These are phyloP conservation scores for Hypoxylon trugodes DNA, from an alignment of 495 filamentous ascomycete species.

Conservation along the genomic window DNA sequence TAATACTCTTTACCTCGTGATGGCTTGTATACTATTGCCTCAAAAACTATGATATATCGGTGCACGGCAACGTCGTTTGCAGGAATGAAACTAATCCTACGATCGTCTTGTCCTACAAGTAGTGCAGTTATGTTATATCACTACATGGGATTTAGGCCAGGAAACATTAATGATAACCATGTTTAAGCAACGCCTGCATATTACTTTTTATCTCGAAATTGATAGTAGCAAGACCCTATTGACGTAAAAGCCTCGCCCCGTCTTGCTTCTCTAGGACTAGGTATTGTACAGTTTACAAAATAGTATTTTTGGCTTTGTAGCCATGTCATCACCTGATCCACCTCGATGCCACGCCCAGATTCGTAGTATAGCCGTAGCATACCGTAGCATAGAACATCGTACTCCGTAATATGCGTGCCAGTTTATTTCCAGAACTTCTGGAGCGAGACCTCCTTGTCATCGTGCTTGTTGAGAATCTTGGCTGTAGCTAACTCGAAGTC, in stretches of 20 bases:
- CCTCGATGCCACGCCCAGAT: neutral
- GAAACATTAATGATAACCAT: neutral
- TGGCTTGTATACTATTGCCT: no score
- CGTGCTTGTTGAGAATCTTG: constrained; percentile 99
- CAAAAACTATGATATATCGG: no score
- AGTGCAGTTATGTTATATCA: no score
- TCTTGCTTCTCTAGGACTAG: constrained; percentile 28
- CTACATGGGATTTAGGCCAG: no score
- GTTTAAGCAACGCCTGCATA: neutral
- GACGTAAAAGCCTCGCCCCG: neutral
- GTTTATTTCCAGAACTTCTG: constrained; percentile 92
- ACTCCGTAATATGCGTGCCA: neutral
- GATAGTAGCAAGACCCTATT: constrained; percentile 12
- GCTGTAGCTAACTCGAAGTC: constrained; percentile 98
- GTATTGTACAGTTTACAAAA: constrained; percentile 41
- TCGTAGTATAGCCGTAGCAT: constrained; percentile 5
- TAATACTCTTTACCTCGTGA: no score
- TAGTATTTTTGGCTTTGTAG: constrained; percentile 10
- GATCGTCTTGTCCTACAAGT: no score
- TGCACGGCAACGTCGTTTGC: no score
- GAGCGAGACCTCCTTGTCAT: constrained; percentile 90
- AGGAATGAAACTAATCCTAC: no score
- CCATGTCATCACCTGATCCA: neutral
- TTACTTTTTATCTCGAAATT: constrained; percentile 18
- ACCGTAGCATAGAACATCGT: neutral